A percentile compares a stretch with the other conserved stretches of the same genome.
Conservation (phyloP, 805 yeast species). For the Hemisphaericaspora nanyangensis region DNA sequence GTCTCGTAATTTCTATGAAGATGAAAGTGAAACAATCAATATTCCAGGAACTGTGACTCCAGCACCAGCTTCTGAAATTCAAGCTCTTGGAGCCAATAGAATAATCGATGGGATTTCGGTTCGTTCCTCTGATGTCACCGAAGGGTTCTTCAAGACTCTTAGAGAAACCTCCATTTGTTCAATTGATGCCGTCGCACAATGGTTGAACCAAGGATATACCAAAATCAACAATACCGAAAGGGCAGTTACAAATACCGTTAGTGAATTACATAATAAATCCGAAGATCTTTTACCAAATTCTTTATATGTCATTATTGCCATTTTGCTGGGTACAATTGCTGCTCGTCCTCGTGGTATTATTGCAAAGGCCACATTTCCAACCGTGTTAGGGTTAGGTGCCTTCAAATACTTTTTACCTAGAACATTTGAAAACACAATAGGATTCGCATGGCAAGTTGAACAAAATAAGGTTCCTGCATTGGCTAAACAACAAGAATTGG, state of each 20-base stretch:
- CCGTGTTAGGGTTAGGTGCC: constrained; percentile 57
- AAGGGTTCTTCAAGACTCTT: constrained; percentile 42
- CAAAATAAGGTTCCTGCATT: constrained; percentile 56
- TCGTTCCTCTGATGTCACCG: constrained; percentile 48
- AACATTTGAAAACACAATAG: constrained; percentile 60
- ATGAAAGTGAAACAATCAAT: constrained; percentile 43
- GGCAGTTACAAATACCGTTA: constrained; percentile 56
- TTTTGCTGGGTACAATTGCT: constrained; percentile 66
- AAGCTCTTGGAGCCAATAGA: constrained; percentile 43
- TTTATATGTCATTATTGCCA: constrained; percentile 64
- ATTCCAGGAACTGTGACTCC: constrained; percentile 49
- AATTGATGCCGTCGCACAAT: constrained; percentile 21
- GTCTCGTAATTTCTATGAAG: constrained; percentile 45
- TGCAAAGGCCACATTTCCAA: constrained; percentile 53
- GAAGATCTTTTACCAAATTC: constrained; percentile 74
- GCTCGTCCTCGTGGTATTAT: constrained; percentile 64
- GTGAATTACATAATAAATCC: constrained; percentile 56
- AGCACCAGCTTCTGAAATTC: constrained; percentile 39
- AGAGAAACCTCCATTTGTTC: constrained; percentile 42
- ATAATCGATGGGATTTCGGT: constrained; percentile 55
- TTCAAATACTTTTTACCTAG: constrained; percentile 70
- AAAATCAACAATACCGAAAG: constrained; percentile 59
- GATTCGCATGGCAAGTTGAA: constrained; percentile 59
- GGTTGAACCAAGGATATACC: constrained; percentile 45
- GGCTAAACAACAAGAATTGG: constrained; percentile 56